Evolutionary conservation across 257 asterid species (phyloP).

Genomic region (Mitragyna speciosa): DNA sequence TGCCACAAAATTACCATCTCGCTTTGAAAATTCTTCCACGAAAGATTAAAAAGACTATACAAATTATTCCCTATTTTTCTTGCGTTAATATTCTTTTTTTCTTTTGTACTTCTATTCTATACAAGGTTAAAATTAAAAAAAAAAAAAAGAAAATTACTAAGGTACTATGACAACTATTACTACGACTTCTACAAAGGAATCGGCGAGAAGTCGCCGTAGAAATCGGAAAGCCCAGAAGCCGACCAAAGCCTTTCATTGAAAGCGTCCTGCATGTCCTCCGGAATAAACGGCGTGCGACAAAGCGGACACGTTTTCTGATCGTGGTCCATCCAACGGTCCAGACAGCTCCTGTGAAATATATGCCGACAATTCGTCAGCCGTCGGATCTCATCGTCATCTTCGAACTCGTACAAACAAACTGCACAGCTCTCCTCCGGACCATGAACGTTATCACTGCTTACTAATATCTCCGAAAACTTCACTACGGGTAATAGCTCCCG

Average conservation of each 20-base stretch:
- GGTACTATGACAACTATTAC: not conserved
- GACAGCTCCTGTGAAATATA: conserved; percentile 71
- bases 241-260: conserved; percentile 84
- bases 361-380: conserved; percentile 79
- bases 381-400: conserved; percentile 85
- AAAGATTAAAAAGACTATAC: not conserved
- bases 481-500: conserved; percentile 85
- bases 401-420: conserved; percentile 80
- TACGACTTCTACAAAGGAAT: conserved; percentile 47
- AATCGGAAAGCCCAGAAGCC: conserved; percentile 82
- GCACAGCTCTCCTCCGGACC: conserved; percentile 68
- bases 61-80: not conserved
- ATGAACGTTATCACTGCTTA: conserved; percentile 41
- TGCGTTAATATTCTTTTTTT: not conserved
- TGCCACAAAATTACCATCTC: not conserved
- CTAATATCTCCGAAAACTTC: conserved; percentile 46
- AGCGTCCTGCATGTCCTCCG: conserved; percentile 84
- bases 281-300: conserved; percentile 73
- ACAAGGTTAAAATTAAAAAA: not conserved
- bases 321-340: conserved; percentile 99
- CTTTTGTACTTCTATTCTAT: not conserved
- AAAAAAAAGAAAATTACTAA: not conserved
- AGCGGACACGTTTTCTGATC: conserved; percentile 98
- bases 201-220: conserved; percentile 72
- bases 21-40: not conserved